Percentiles rank a stretch among this genome's conserved stretches.
Evolutionary conservation across 768 basidiomycete species (phyloP).

Genomic region (Fistulinella prunicolor): DNA sequence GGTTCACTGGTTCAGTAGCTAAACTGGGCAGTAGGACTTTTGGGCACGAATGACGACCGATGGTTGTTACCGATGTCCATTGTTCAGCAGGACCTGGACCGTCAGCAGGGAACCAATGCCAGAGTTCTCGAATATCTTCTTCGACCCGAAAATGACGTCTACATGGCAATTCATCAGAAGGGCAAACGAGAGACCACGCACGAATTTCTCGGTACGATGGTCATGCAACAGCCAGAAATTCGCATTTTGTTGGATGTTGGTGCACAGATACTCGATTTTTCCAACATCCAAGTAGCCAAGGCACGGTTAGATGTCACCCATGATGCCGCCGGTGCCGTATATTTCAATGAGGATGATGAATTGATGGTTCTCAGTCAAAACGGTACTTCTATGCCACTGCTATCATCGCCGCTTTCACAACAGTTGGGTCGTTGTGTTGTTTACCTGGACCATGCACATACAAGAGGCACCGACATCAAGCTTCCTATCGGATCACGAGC

Average conservation of each 20-base stretch:
- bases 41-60: neutral
- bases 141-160: neutral
- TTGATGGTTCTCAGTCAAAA: no score
- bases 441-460: no score
- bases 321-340: neutral
- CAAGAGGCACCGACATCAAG: no score
- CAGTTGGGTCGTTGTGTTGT: no score
- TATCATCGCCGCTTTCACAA: no score
- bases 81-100: no score
- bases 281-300: neutral
- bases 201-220: neutral
- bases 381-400: no score
- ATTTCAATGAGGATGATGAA: no score
- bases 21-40: neutral
- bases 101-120: no score
- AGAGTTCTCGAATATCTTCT: no score
- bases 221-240: neutral
- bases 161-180: neutral
- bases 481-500: no score
- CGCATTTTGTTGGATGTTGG: neutral
- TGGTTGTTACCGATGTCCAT: neutral
- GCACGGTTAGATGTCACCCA: neutral
- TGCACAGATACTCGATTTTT: neutral
- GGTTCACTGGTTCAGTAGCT: neutral
- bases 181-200: neutral